A percentile compares a stretch with the other conserved stretches of the same genome.
These are phyloP conservation scores for Pelargonium cotyledonis DNA, from an alignment of 441 rosid species.

Conservation along the genomic window DNA sequence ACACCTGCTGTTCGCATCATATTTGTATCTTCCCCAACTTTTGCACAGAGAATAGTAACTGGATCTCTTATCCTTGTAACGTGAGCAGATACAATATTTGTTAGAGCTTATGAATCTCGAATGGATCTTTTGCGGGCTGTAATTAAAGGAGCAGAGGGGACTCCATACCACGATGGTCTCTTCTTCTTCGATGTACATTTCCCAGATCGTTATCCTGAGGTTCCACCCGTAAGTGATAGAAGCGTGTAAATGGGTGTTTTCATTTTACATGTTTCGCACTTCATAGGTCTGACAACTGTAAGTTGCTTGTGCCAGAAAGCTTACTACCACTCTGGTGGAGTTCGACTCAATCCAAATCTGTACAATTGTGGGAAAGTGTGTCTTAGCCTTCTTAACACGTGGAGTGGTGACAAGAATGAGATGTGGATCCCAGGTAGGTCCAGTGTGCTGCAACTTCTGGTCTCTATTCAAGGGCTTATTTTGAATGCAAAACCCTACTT, in stretches of 20 bases:
- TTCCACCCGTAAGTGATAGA: constrained; percentile 60
- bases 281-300: constrained; percentile 20
- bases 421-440: constrained; percentile 93
- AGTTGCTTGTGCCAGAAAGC: constrained; percentile 52
- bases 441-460: constrained; percentile 95
- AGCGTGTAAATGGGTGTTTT: constrained; percentile 14
- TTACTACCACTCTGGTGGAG: constrained; percentile 93
- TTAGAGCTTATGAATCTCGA: constrained; percentile 78
- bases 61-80: constrained; percentile 12
- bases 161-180: constrained; percentile 95
- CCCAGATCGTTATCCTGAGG: constrained; percentile 61
- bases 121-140: constrained; percentile 95
- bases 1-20: constrained; percentile 1
- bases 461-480: constrained; percentile 94
- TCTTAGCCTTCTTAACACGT: constrained; percentile 96
- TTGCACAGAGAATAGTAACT: neutral
- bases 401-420: constrained; percentile 94
- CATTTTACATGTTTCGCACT: constrained; percentile 4
- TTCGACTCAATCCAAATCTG: constrained; percentile 91
- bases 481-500: constrained; percentile 91
- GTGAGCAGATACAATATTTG: constrained; percentile 67
- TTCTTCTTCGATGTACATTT: constrained; percentile 82
- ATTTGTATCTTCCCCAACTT: neutral
- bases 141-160: constrained; percentile 84
- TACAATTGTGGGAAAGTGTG: constrained; percentile 94